Evolutionary conservation across 805 yeast genomes (phyloP), one percentile per base, ranked within the genome.

Genomic region (Yarrowia sp.): DNA sequence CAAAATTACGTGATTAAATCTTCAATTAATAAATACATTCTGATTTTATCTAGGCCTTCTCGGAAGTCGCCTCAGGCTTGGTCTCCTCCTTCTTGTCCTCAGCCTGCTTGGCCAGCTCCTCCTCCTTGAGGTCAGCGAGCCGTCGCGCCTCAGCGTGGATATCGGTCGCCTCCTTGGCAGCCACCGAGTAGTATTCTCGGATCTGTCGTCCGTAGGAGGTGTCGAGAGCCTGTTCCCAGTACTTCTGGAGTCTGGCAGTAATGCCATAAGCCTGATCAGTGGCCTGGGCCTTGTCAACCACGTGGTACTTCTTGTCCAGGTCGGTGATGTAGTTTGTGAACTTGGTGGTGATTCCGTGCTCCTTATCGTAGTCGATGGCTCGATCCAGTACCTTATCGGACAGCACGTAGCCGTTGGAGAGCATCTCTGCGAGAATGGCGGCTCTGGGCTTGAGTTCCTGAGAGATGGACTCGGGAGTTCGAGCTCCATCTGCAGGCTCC

Each of bases 361-460:
- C 78, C 68, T 85, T 79, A 74, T 89, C 95, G 67, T 86, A 78
- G 17, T 80, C 84, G 62, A 87, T 79, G 22, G 90, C 88, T 71
- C 81, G 81, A 65, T 82, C 80, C 48, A 89, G 78, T 58, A 88
- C 76, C 60, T 80, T 76, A 74, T 89, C 95, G 53, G 86, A 80
- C 48, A 89, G 74, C 17, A 80, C 82, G 73, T 89, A 89, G 4
- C 96, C 96, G n/a, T 85, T 83, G 36, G 90, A 80, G 66, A 89
- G 78, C 70, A 87, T 83, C 75, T 89, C 93, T 1, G 95, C 93
- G 76, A 88, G 78, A 66, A 89, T 85, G 17, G 90, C 84, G 65
- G 85, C 75, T 72, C 87, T 87, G 65, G 96, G 96, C 77, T 89
- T 89, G 67, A 83, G 84, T 71, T 89, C 96, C 76, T 89, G 96